Evolutionary conservation across 2,329 filamentous ascomycete genomes (phyloP).

Genomic region (Periconia digitata): DNA sequence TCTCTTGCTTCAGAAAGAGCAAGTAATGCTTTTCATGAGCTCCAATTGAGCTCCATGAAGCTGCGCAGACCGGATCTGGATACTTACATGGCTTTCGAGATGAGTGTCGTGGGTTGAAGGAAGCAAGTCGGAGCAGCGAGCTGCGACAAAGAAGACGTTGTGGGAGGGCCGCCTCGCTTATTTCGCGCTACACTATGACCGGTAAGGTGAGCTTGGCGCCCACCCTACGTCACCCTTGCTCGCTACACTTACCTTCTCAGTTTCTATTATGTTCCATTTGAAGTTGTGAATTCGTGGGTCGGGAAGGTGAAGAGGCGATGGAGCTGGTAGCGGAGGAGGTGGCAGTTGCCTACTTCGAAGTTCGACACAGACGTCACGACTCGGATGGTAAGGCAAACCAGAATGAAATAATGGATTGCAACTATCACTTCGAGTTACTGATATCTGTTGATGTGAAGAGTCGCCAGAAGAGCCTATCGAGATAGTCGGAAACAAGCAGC

Average conservation of each 20-base stretch:
- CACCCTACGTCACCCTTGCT: neutral
- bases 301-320: neutral
- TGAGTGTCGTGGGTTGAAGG: constrained; percentile 46
- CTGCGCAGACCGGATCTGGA: constrained; percentile 4
- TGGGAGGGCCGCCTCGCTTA: constrained; percentile 6
- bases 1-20: neutral
- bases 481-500: constrained; percentile 39
- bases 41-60: constrained; percentile 27
- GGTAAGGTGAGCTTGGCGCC: constrained; percentile 7
- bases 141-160: constrained; percentile 3
- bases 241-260: neutral
- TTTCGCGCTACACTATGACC: neutral
- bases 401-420: neutral
- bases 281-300: neutral
- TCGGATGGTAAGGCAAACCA: neutral
- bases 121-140: constrained; percentile 21
- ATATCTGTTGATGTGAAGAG: constrained; percentile 22
- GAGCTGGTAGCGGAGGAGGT: neutral
- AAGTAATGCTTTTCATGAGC: constrained; percentile 7
- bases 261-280: neutral
- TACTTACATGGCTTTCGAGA: constrained; percentile 48
- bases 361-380: neutral
- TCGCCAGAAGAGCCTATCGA: constrained; percentile 25
- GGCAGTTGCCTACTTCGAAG: constrained; percentile 1
- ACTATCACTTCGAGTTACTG: constrained; percentile 11